Evolutionary conservation across 305 asterid genomes (phyloP), one percentile per base, ranked within the genome.

Genomic region (Fraxinus angustifolia): DNA sequence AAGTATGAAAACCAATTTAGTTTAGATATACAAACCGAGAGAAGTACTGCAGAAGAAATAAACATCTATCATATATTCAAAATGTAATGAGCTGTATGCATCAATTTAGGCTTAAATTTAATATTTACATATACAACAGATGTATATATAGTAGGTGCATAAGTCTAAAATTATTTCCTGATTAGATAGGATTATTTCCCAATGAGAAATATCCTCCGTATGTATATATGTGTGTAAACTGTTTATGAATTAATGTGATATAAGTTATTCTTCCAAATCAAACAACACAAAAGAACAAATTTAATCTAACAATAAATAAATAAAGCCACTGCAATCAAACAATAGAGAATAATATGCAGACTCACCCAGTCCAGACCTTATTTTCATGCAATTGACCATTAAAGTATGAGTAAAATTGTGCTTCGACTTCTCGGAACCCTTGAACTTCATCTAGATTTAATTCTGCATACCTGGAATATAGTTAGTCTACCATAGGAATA

Each of bases 331-430:
- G 40, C 75, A 70, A 70, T 70, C 45, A 6, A 65, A 26, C 33
- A 11, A 42, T 48, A 73, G 60, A 84, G 83, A 56, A 78, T 45
- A 67, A 79, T 80, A 53, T 16, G 31, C 87, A 48, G 76, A 88
- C 97, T 88, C 85, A 93, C 98, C 98, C 98, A 80, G 93, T 92
- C 98, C 94, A 93, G 77, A 92, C 89, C 84, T 83, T 92, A 91
- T 93, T 93, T 73, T 77, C 89, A 80, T 87, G 93, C 86, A 90
- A 77, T 80, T 91, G 93, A 80, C 93, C 94, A 73, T 92, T 84
- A 82, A 92, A 93, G 89, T 83, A 93, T 35, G 98, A 93, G 84
- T 88, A 88, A 79, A 92, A 88, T 53, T 92, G 93, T 50, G 90
- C 85, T 71, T 89, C 91, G 76, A 88, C 85, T 88, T 92, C 93